Evolutionary conservation across 108 stramenopile genomes (phyloP).

Genomic region (Discostella pseudostelligera): DNA sequence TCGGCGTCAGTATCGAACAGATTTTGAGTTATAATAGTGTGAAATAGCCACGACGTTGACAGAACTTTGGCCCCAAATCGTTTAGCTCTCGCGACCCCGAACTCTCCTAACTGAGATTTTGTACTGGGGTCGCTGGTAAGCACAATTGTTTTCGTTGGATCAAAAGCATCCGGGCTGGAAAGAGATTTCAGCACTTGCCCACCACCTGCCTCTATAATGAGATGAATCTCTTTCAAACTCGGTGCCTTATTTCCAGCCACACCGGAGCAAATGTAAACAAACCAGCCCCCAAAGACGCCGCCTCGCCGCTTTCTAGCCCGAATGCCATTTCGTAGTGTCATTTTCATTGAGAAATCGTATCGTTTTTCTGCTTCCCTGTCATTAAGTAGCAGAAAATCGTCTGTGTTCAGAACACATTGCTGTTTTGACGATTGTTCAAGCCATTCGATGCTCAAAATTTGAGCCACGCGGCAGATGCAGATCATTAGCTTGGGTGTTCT

Average conservation of each 20-base stretch:
- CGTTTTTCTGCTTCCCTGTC: slow-evolving; percentile 41
- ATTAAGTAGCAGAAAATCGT: slow-evolving; percentile 35
- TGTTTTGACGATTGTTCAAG: slow-evolving; percentile 37
- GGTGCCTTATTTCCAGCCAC: slow-evolving; percentile 51
- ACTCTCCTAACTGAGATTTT: slow-evolving; percentile 28
- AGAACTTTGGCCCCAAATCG: slow-evolving; percentile 27
- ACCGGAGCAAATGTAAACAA: slow-evolving; percentile 39
- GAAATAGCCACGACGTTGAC: slow-evolving; percentile 51
- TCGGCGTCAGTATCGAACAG: slow-evolving; percentile 13
- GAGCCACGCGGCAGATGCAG: slow-evolving; percentile 49
- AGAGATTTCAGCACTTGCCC: slow-evolving; percentile 45
- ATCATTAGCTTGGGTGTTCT: slow-evolving; percentile 74
- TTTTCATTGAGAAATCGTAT: slow-evolving; percentile 42
- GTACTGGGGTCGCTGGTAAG: slow-evolving; percentile 45
- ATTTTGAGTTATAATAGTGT: slow-evolving; percentile 46
- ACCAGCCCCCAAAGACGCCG: slow-evolving; percentile 40
- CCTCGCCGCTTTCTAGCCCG: slow-evolving; percentile 15
- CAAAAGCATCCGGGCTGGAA: slow-evolving; percentile 5
- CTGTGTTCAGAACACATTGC: slow-evolving; percentile 24
- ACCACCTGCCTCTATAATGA: slow-evolving; percentile 52
- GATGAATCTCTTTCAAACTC: slow-evolving; percentile 23
- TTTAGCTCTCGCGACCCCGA: slow-evolving; percentile 21
- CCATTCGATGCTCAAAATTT: slow-evolving; percentile 56
- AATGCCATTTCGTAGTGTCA: slow-evolving; percentile 34
- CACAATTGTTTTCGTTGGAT: slow-evolving; percentile 44